These are phyloP conservation scores for Candida silvicultrix DNA, from an alignment of 805 yeast genomes.

Conservation along the genomic window DNA sequence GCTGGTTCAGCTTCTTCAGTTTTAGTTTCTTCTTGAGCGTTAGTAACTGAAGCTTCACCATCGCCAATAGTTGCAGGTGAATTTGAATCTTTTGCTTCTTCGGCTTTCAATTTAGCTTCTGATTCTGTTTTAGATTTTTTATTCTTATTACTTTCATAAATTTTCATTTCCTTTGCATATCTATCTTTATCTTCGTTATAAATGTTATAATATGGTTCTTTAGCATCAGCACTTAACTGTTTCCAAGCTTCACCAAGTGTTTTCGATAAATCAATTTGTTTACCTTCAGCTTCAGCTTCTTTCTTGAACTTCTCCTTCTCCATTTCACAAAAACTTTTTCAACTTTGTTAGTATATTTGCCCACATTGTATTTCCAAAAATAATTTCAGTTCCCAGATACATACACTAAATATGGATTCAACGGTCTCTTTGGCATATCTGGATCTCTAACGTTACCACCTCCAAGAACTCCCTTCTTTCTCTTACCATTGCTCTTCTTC, in stretches of 20 bases:
- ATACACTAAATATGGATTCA: constrained; percentile 73
- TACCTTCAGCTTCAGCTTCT: constrained; percentile 50
- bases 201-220: constrained; percentile 65
- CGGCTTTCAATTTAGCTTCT: not conserved
- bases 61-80: not conserved
- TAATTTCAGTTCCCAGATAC: too few species aligned
- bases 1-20: not conserved
- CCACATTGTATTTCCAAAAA: too few species aligned
- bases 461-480: constrained; percentile 11
- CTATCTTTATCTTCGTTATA: constrained; percentile 76
- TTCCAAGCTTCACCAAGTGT: constrained; percentile 87
- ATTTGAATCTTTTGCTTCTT: not conserved
- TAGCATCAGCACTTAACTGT: constrained; percentile 56
- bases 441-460: constrained; percentile 58
- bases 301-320: constrained; percentile 70
- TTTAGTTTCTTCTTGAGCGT: not conserved
- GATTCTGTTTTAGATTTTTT: not conserved
- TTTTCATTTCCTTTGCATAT: constrained; percentile 67
- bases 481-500: constrained; percentile 15
- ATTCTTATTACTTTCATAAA: constrained; percentile 27
- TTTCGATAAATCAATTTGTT: constrained; percentile 59
- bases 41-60: too few species aligned
- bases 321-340: constrained; percentile 59
- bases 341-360: constrained; percentile 7
- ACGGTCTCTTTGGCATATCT: constrained; percentile 79